A percentile compares a stretch with the other conserved stretches of the same genome.
These are phyloP conservation scores for Colletotrichum acutatum DNA, from an alignment of 2,329 filamentous ascomycete species.

Conservation along the genomic window DNA sequence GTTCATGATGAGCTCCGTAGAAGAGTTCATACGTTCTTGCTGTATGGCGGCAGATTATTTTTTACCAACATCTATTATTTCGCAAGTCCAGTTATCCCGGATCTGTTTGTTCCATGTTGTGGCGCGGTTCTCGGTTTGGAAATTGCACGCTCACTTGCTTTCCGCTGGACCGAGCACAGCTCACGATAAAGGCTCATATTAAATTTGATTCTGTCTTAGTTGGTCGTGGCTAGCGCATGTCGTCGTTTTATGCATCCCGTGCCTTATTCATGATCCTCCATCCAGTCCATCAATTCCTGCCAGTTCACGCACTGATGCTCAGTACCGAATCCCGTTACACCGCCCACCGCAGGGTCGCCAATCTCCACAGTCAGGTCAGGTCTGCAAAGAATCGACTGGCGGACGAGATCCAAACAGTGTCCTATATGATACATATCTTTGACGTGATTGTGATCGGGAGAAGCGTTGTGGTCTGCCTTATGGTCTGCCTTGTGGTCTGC, in stretches of 20 bases:
- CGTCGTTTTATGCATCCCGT: not conserved
- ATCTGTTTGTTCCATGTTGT: too few relatives aligned
- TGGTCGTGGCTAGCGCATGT: too few relatives aligned
- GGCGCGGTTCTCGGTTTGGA: too few relatives aligned
- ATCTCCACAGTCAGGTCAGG: conserved; percentile 12
- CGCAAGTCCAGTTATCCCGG: too few relatives aligned
- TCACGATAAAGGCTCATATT: too few relatives aligned
- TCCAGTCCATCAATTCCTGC: conserved; percentile 3
- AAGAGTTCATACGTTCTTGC: too few relatives aligned
- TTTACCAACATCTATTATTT: too few relatives aligned
- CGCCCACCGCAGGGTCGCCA: not conserved
- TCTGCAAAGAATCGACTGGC: conserved; percentile 1
- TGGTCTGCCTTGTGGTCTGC: not conserved
- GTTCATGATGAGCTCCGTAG: too few relatives aligned
- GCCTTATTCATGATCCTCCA: not conserved
- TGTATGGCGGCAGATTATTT: too few relatives aligned
- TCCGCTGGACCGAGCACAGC: too few relatives aligned
- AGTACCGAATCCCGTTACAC: conserved; percentile 11
- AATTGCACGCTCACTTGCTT: too few relatives aligned
- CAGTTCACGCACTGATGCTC: conserved; percentile 12
- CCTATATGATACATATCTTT: conserved; percentile 10
- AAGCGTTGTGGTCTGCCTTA: not conserved
- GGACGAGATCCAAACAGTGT: conserved; percentile 14
- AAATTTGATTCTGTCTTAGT: too few relatives aligned
- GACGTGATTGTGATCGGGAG: not conserved